Conservation (phyloP, 2,329 filamentous ascomycete species). For the Pseudogymnoascus sp. region DNA sequence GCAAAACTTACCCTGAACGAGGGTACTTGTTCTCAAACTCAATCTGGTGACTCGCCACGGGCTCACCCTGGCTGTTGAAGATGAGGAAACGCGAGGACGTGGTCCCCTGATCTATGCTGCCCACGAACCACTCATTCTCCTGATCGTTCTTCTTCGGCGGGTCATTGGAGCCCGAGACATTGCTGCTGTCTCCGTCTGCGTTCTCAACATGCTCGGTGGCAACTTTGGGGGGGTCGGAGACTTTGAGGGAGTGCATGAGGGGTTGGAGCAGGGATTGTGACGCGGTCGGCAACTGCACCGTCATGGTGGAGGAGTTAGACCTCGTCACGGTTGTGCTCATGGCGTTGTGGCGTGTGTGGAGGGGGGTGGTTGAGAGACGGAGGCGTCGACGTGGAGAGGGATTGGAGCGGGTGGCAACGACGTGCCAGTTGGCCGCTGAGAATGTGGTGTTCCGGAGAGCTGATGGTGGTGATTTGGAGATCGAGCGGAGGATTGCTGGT, state of each 20-base stretch:
- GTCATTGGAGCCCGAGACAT: neutral
- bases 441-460: neutral
- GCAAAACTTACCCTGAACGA: slow-evolving; percentile 64
- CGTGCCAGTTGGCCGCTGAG: neutral
- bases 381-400: neutral
- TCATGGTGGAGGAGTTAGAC: slow-evolving; percentile 1
- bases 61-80: slow-evolving; percentile 71
- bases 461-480: neutral
- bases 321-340: neutral
- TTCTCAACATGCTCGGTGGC: slow-evolving; percentile 4
- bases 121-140: slow-evolving; percentile 58
- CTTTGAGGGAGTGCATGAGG: neutral
- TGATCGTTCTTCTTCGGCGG: slow-evolving; percentile 15
- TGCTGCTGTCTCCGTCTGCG: neutral
- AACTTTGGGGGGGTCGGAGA: neutral
- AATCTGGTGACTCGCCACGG: slow-evolving; percentile 75
- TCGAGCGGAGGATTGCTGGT: neutral
- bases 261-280: neutral
- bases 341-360: neutral
- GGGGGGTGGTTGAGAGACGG: neutral
- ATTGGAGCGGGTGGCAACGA: slow-evolving; percentile 1
- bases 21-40: slow-evolving; percentile 82
- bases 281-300: neutral
- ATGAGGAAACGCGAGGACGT: slow-evolving; percentile 86
- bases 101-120: slow-evolving; percentile 84